A percentile compares a stretch with the other conserved stretches of the same genome.
Conservation (phyloP, 2,329 filamentous ascomycete species). For the Diaporthe humulicola region DNA sequence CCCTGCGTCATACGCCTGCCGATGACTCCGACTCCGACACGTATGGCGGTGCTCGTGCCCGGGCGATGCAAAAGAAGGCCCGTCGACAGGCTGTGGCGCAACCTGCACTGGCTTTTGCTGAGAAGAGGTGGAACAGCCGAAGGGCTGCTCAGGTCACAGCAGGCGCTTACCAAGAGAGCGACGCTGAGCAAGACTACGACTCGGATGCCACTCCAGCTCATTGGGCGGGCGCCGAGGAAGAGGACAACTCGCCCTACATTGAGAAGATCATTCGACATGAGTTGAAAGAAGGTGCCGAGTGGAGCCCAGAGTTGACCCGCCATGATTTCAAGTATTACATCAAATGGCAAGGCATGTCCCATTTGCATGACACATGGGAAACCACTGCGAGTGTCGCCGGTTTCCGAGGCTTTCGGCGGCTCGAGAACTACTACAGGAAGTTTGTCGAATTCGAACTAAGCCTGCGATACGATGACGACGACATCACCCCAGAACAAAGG, state of each 20-base stretch:
- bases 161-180: constrained; percentile 76
- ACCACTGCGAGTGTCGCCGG: constrained; percentile 79
- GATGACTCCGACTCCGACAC: constrained; percentile 79
- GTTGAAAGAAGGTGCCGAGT: constrained; percentile 75
- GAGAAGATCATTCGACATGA: constrained; percentile 93
- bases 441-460: constrained; percentile 84
- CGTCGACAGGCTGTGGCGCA: constrained; percentile 79
- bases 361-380: constrained; percentile 97
- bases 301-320: constrained; percentile 68
- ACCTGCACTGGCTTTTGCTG: constrained; percentile 75
- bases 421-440: constrained; percentile 96
- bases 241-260: constrained; percentile 87
- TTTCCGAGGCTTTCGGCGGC: constrained; percentile 86
- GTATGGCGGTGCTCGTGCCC: constrained; percentile 82
- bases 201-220: constrained; percentile 77
- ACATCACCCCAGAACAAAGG: constrained; percentile 85
- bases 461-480: constrained; percentile 79
- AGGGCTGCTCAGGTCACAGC: constrained; percentile 80
- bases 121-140: constrained; percentile 92
- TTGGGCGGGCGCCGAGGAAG: constrained; percentile 75
- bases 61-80: constrained; percentile 80
- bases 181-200: constrained; percentile 74
- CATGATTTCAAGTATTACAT: constrained; percentile 93
- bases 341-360: constrained; percentile 97
- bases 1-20: constrained; percentile 65